Evolutionary conservation across 78 protist genomes (phyloP), one percentile per base, ranked within the genome.

Genomic region (Trichosphaerium sp.): DNA sequence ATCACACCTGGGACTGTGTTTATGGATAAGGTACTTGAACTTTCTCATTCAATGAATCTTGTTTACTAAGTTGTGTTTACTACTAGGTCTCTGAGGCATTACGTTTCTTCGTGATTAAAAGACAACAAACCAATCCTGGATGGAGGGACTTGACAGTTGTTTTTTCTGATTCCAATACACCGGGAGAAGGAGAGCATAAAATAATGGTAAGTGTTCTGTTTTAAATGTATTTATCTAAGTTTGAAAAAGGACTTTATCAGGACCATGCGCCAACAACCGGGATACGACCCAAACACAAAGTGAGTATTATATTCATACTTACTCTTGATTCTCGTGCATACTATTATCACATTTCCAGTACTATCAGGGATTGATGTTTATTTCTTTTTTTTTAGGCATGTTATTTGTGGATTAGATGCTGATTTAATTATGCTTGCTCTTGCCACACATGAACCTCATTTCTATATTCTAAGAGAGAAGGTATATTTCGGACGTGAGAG

Each of bases 1-100:
- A 93, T 92, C 75, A 91, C 99, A 1, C 99, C 99, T 4, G 97
- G 97, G 15, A 96, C 98, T 0, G 49, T 40, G 35, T 96, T 94
- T 54, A 91, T 92, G 98, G 88, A 69, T 43, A 1, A 38, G 10
- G 80, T 95, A 15, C 12, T 32, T 10, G 48, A 11, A 14, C 66
- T 3, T 18, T 15, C 14, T 11, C 40, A 18, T 12, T 51, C 96
- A 31, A 32, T 29, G 10, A 58, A 63, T 25, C 67, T 92, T 28
- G 78, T 75, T 29, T 73, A 29, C 21, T 95, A 82, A 71, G 74
- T 74, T n/a, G 74, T n/a, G n/a, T n/a, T n/a, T n/a, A 63, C 39
- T 65, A 18, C 48, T 71, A 65, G 42, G 48, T 78, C 32, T n/a
- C n/a, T n/a, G n/a, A n/a, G n/a, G n/a, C n/a, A n/a, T n/a, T n/a